These are phyloP conservation scores for Xylaria multiplex DNA, from an alignment of 2,329 filamentous ascomycete genomes.

Conservation along the genomic window DNA sequence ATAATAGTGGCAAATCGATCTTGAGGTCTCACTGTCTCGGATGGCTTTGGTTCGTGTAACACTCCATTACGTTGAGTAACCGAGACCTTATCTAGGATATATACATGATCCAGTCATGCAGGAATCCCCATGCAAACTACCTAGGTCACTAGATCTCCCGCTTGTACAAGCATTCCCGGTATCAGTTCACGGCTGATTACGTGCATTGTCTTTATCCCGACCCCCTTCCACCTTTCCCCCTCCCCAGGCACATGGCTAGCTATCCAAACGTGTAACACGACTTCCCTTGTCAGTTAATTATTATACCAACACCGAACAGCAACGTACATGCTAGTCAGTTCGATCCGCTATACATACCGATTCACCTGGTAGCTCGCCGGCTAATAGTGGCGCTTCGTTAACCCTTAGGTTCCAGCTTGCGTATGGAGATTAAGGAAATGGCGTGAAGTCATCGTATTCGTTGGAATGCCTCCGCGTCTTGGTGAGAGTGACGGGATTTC, in stretches of 20 bases:
- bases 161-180: not conserved
- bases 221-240: not conserved
- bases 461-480: not conserved
- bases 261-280: not conserved
- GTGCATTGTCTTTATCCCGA: not conserved
- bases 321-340: not conserved
- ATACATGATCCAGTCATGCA: not conserved
- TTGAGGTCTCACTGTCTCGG: not conserved
- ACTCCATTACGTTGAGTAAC: not conserved
- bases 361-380: not conserved
- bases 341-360: not conserved
- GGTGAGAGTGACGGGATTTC: not conserved
- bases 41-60: not conserved
- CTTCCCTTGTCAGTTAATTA: not conserved
- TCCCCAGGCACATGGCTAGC: not conserved
- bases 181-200: not conserved
- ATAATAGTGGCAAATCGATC: not conserved
- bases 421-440: not conserved
- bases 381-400: not conserved
- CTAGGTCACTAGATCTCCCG: not conserved
- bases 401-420: not conserved
- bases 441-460: not conserved
- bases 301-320: too few relatives aligned
- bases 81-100: not conserved
- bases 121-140: not conserved